Evolutionary conservation across 2,329 filamentous ascomycete species (phyloP).

Genomic region (Hypoxylon sp.): DNA sequence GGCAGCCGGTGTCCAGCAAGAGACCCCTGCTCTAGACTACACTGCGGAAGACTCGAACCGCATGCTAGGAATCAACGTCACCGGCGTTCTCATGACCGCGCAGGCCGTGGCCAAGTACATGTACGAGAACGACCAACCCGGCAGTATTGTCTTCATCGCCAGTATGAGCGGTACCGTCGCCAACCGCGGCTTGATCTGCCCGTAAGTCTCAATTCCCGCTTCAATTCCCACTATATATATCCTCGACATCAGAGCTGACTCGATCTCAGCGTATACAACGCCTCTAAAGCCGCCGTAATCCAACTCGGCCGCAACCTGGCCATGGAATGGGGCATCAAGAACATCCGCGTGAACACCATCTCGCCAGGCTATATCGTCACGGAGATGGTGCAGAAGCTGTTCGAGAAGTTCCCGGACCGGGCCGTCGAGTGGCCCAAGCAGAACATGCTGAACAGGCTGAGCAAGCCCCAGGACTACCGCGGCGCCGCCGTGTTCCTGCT

Average conservation of each 20-base stretch:
- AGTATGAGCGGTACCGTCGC: slow-evolving; percentile 79
- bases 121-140: slow-evolving; percentile 69
- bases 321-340: slow-evolving; percentile 78
- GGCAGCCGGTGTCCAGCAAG: slow-evolving; percentile 81
- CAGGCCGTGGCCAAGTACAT: slow-evolving; percentile 89
- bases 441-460: slow-evolving; percentile 85
- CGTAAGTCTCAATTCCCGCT: slow-evolving; percentile 62
- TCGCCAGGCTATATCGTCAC: slow-evolving; percentile 86
- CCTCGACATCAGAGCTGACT: slow-evolving; percentile 16
- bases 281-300: slow-evolving; percentile 80
- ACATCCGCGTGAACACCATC: slow-evolving; percentile 85
- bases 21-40: slow-evolving; percentile 87
- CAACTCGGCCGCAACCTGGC: slow-evolving; percentile 80
- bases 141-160: slow-evolving; percentile 77
- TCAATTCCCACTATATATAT: background rate
- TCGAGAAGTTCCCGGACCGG: slow-evolving; percentile 80
- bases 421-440: slow-evolving; percentile 80
- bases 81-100: slow-evolving; percentile 87
- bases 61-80: slow-evolving; percentile 89
- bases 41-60: slow-evolving; percentile 79
- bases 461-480: slow-evolving; percentile 77
- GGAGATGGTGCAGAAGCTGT: slow-evolving; percentile 86
- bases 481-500: slow-evolving; percentile 78
- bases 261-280: slow-evolving; percentile 76
- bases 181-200: slow-evolving; percentile 71